Evolutionary conservation across 192 early-diverging fungal genomes (phyloP), one percentile per base, ranked within the genome.

Genomic region (Kickxella alabastrina): DNA sequence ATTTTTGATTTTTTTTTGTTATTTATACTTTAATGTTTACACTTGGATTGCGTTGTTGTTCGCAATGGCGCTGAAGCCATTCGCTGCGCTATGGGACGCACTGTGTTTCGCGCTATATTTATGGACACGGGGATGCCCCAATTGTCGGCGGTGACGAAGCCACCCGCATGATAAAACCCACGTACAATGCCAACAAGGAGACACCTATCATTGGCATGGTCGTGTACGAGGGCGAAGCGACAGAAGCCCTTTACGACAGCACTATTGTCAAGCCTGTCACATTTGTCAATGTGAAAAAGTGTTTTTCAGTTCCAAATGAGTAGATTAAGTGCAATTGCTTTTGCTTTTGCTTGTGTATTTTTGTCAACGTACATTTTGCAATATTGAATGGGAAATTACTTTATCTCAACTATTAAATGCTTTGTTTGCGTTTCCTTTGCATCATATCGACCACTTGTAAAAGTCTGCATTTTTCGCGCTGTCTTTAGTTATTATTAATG

Each of bases 71-170:
- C 87, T 3, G 90, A 95, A 60, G 94, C 92, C 0, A 81, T 95
- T 52, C 85, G 88, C 39, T 88, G 85, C 45, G 89, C 89, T 0
- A 88, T 94, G 81, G 92, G 92, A 0, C 82, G 87, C 45, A 83
- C 92, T 22, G 86, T 83, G 54, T 97, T 91, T 74, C 92, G 95
- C 52, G 76, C 92, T 26, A 93, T 97, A 43, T 95, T 97, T 54
- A 91, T 94, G 89, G 90, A 92, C 49, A 85, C 89, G 13, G 80
- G 86, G 9, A 93, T 95, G 88, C 92, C 92, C n/a, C n/a, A n/a
- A 88, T 93, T 29, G 92, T 97, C 49, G 90, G 91, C 65, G 94
- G 92, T 25, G 90, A 94, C 43, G 84, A 83, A 25, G 93, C 92
- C 2, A 82, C 92, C 0, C 83, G 91, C 24, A 95, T 97, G 92